phyloP scores from a whole-genome alignment of 2,329 filamentous ascomycete species.

The Cryphonectria nitschkei region DNA sequence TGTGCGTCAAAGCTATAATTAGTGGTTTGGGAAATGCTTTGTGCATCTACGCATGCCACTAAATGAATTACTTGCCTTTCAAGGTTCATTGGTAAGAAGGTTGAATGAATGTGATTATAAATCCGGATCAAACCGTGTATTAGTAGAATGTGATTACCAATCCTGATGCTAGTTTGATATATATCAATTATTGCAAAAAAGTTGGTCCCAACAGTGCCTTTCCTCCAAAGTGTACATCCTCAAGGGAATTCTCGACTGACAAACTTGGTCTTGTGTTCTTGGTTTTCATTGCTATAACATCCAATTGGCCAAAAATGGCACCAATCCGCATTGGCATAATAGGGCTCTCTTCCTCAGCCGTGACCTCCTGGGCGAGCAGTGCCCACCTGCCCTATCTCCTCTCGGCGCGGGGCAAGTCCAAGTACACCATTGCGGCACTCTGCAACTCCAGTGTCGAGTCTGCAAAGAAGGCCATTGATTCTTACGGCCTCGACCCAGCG shows the following conservation, averaged over 20 bases:
- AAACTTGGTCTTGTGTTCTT: not conserved
- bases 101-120: not conserved
- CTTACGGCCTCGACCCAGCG: slow-evolving; percentile 44
- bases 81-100: not conserved
- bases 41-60: too few species aligned
- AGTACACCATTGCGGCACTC: slow-evolving; percentile 55
- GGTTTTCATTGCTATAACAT: not conserved
- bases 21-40: too few species aligned
- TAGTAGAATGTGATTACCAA: not conserved
- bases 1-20: too few species aligned
- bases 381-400: slow-evolving; percentile 65
- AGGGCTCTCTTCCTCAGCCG: slow-evolving; percentile 57
- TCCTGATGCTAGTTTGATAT: not conserved
- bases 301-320: slow-evolving; percentile 39
- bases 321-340: slow-evolving; percentile 61
- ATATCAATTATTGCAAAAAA: not conserved
- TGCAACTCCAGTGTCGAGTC: slow-evolving; percentile 53
- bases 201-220: not conserved
- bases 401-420: slow-evolving; percentile 45
- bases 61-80: not conserved
- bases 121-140: not conserved
- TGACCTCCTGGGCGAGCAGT: slow-evolving; percentile 56
- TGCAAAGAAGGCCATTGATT: slow-evolving; percentile 47
- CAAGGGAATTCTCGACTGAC: not conserved
- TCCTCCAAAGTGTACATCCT: not conserved